Evolutionary conservation across 176 grass and related monocot genomes (phyloP), one percentile per base, ranked within the genome.

Genomic region (Metroxylon sagu): DNA sequence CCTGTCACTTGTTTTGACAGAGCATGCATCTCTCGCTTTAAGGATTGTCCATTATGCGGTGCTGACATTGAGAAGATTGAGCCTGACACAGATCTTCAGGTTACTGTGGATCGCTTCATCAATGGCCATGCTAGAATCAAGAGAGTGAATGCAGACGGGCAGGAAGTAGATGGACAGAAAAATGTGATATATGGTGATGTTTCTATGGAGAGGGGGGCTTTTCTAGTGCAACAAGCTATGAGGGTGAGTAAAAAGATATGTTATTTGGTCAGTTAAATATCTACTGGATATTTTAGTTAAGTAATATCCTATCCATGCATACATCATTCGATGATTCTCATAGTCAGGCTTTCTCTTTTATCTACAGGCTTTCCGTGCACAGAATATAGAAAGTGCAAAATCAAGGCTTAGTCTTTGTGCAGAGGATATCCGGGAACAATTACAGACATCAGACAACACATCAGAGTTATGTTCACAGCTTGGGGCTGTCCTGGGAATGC

Each of bases 181-280:
- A 98, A 85, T 55, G 93, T 98, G 18, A 98, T 98, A 73, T 98
- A 98, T 61, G 93, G 82, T 48, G 93, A 98, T 73, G 87, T 98
- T 26, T 98, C 93, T 61, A 98, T 98, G 93, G 93, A 98, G 68
- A 81, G 93, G 56, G 93, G 93, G 23, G 81, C 93, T 51, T 92
- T 98, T 56, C 68, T 98, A 17, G 84, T 98, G 55, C 87, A 98
- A 84, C 93, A 98, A 73, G 87, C 93, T 53, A 91, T 98, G 93
- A 88, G 93, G 87, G 93, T 98, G 7, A 68, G 93, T 83, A 29
- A 29, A 49, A 52, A 19, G 67, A 16, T 59, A n/a, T 55, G 50
- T 10, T 43, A 43, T 43, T 43, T 43, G 35, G 35, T 10, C 12
- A 43, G 7, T 43, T 2, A 43, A 2, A 43, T 14, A 12, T 14